Conservation (phyloP, 2,329 filamentous ascomycete genomes). For the Cercospora berteroae region DNA sequence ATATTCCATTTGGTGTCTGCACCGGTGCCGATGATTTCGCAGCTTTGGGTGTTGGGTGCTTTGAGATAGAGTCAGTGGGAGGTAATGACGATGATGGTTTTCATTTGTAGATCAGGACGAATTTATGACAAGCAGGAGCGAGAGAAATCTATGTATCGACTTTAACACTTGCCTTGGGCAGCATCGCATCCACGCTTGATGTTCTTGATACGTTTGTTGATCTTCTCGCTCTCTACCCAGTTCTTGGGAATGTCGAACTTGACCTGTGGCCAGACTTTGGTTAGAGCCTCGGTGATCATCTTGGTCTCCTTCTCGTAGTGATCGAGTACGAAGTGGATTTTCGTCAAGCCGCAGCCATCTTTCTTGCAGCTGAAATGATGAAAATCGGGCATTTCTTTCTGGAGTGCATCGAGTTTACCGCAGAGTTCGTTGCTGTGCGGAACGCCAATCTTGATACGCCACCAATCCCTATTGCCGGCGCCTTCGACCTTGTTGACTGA, state of each 20-base stretch:
- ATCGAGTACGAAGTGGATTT: not conserved
- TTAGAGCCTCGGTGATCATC: not conserved
- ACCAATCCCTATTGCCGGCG: not conserved
- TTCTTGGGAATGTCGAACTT: not conserved
- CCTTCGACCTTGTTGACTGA: not conserved
- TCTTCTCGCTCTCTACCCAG: not conserved
- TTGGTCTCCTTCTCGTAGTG: not conserved
- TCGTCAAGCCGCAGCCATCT: not conserved
- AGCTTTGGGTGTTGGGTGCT: not conserved
- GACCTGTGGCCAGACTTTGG: not conserved
- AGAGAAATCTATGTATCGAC: not conserved
- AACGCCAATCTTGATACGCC: constrained; percentile 4
- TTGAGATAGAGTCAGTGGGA: not conserved
- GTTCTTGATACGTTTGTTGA: not conserved
- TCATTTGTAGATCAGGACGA: not conserved
- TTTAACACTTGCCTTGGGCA: not conserved
- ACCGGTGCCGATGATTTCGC: not conserved
- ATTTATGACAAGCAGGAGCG: not conserved
- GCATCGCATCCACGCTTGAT: not conserved
- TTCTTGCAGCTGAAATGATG: not conserved
- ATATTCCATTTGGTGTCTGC: not conserved
- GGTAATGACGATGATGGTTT: not conserved
- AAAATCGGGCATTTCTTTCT: not conserved
- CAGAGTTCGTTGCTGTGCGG: not conserved
- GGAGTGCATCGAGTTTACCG: not conserved